These are phyloP conservation scores for Mycena galericulata DNA, from an alignment of 768 basidiomycete species.

Conservation along the genomic window DNA sequence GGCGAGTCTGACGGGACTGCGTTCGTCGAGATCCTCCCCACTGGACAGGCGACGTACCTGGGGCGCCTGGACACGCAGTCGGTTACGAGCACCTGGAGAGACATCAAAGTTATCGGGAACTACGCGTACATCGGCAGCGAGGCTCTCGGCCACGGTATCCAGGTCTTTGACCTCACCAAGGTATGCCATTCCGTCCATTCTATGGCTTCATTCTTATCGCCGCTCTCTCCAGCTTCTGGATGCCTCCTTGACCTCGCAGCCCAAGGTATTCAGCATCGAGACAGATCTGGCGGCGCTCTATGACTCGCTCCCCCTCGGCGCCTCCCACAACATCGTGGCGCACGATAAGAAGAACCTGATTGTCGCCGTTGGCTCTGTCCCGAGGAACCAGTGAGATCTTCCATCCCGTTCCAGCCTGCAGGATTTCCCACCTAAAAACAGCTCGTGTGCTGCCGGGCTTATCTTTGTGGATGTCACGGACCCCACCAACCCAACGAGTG, in stretches of 20 bases:
- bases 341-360: slow-evolving; percentile 38
- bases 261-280: slow-evolving; percentile 38
- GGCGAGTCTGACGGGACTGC: slow-evolving; percentile 26
- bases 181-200: not conserved
- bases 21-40: slow-evolving; percentile 28
- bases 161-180: slow-evolving; percentile 46
- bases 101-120: slow-evolving; percentile 41
- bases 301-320: slow-evolving; percentile 41
- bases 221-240: slow-evolving; percentile 21
- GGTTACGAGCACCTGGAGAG: slow-evolving; percentile 38
- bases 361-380: slow-evolving; percentile 41
- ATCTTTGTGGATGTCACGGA: slow-evolving; percentile 46
- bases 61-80: slow-evolving; percentile 40
- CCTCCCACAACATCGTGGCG: slow-evolving; percentile 47
- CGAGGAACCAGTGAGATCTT: slow-evolving; percentile 30
- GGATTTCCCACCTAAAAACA: not conserved
- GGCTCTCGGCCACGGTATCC: slow-evolving; percentile 42
- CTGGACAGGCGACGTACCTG: slow-evolving; percentile 32
- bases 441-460: slow-evolving; percentile 39
- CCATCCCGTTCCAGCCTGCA: too few relatives aligned
- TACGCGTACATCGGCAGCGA: slow-evolving; percentile 43
- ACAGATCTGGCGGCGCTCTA: slow-evolving; percentile 34
- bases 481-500: slow-evolving; percentile 41
- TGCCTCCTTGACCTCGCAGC: slow-evolving; percentile 27
- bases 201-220: not conserved